phyloP scores from a whole-genome alignment of 148 eudicot genomes.

The Silene conica region DNA sequence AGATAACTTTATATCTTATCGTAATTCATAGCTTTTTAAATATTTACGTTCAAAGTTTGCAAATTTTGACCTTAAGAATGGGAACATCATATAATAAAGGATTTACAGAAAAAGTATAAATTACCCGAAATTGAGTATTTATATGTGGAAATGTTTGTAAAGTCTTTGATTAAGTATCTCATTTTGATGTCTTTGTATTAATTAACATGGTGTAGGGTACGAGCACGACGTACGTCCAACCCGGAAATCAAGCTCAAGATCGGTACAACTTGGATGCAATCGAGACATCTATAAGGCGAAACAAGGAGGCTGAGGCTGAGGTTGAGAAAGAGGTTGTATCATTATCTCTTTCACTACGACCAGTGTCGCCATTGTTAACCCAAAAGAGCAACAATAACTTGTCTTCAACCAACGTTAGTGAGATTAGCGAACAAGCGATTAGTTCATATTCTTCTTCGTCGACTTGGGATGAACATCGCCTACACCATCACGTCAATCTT shows the following conservation, averaged over 20 bases:
- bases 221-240: background rate
- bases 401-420: constrained; percentile 32
- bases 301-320: background rate
- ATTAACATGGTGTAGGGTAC: constrained; percentile 3
- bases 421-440: constrained; percentile 30
- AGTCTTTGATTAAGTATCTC: no score
- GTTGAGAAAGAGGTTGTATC: constrained; percentile 9
- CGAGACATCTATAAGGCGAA: background rate
- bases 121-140: no score
- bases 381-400: constrained; percentile 20
- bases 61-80: no score
- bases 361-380: constrained; percentile 6
- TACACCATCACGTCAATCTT: constrained; percentile 20
- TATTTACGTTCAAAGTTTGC: no score
- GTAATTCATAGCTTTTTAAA: no score
- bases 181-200: background rate
- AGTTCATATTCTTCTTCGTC: constrained; percentile 27
- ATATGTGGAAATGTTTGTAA: background rate
- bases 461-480: constrained; percentile 16
- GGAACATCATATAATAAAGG: no score
- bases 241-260: background rate
- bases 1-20: no score
- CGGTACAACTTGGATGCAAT: background rate
- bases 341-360: constrained; percentile 22
- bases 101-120: no score